Evolutionary conservation across 2,329 filamentous ascomycete species (phyloP), one percentile per base, ranked within the genome.

Genomic region (Raffaelea arxii): DNA sequence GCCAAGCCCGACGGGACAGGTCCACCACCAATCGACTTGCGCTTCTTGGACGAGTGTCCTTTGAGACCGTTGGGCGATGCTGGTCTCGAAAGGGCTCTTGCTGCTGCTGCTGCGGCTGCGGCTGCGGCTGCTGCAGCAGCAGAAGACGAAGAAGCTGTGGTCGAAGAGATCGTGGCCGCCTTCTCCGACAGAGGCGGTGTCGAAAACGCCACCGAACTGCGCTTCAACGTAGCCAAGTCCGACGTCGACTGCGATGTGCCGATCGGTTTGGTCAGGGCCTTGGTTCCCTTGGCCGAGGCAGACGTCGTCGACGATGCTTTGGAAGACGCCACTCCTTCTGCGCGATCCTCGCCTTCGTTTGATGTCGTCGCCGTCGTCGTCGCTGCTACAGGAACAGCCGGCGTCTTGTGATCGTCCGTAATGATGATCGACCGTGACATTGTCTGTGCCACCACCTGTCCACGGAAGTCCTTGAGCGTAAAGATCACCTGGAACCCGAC

Each of bases 371-470:
- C 51, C 48, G 23, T 27, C 6, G 36, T 22, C 1, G 23, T 35
- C 1, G n/a, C 45, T 5, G 25, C 25, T 11, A 19, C 25, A 2
- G 46, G 23, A 19, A 18, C 39, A 4, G 41, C 22, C n/a, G 55
- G 84, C 7, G 88, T 95, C 68, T 97, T 97, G 69, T 97, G 91
- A 59, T 98, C 91, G 61, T 98, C 91, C 1, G 92, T 97, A 53
- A 97, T 96, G 77, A 96, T 91, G 53, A 97, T 94, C 1, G 88
- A 86, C 46, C 84, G 81, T 19, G 87, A 88, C 53, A 95, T 83
- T 44, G 82, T 80, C 65, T 98, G 91, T 6, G 88, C 86, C 38
- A 97, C 69, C 25, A 95, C 69, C 39, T 80, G 80, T 56, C 82
- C 85, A 52, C 79, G 69, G 58, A 78, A 78, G 63, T 96, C 87